A percentile compares a stretch with the other conserved stretches of the same genome.
These are phyloP conservation scores for Solanum pennellii DNA, from an alignment of 257 asterid species.

Conservation along the genomic window DNA sequence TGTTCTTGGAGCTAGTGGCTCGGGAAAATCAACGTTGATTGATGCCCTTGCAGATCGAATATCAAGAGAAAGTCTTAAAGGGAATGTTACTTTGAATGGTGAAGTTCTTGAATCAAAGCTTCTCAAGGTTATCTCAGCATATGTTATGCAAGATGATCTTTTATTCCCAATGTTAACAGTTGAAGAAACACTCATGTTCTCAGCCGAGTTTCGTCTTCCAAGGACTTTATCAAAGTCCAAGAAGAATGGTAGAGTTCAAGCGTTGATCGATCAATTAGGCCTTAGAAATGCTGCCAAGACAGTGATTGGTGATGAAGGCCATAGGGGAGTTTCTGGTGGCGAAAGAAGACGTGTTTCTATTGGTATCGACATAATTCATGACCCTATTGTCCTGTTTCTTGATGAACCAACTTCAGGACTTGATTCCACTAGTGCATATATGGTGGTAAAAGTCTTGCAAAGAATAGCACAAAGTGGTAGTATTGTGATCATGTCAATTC, in stretches of 20 bases:
- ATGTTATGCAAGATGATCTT: constrained; percentile 39
- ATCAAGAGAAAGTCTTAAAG: constrained; percentile 18
- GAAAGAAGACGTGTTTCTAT: constrained; percentile 36
- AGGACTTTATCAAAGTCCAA: constrained; percentile 12
- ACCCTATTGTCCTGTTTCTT: constrained; percentile 36
- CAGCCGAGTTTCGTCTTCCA: constrained; percentile 32
- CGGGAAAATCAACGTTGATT: constrained; percentile 34
- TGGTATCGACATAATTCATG: constrained; percentile 34
- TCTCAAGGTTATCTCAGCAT: constrained; percentile 28
- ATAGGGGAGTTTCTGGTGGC: constrained; percentile 36
- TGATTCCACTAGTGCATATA: constrained; percentile 58
- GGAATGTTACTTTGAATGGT: constrained; percentile 20
- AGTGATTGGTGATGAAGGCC: constrained; percentile 36
- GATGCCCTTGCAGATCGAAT: constrained; percentile 32
- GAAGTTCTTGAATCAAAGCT: constrained; percentile 22
- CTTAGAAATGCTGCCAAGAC: constrained; percentile 30
- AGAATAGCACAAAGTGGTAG: constrained; percentile 46
- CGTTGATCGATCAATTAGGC: constrained; percentile 27
- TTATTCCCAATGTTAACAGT: constrained; percentile 37
- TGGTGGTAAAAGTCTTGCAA: constrained; percentile 44
- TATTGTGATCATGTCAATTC: constrained; percentile 54
- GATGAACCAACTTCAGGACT: constrained; percentile 71
- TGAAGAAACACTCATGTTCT: constrained; percentile 37
- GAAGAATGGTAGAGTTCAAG: constrained; percentile 25
- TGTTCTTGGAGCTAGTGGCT: constrained; percentile 36